Conservation (phyloP, 1,139 yeast species). For the Kazachstania sp. region DNA sequence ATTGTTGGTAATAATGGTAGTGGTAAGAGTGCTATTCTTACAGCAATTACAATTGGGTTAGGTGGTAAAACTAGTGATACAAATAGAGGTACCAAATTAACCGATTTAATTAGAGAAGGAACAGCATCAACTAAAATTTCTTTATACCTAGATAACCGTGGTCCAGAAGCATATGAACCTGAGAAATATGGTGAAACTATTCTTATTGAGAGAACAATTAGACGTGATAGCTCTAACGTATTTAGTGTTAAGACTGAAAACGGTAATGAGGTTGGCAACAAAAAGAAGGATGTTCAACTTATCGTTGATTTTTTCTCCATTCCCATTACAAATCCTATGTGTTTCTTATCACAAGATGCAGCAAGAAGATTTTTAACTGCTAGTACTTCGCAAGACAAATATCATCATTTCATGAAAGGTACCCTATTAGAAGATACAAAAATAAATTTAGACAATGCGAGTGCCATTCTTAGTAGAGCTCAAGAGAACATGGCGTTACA, state of each 20-base stretch:
- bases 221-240: slow-evolving; percentile 40
- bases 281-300: slow-evolving; percentile 56
- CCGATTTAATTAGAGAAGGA: slow-evolving; percentile 72
- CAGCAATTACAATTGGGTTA: slow-evolving; percentile 82
- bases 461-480: slow-evolving; percentile 21
- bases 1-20: slow-evolving; percentile 93
- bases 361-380: slow-evolving; percentile 84
- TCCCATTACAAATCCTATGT: slow-evolving; percentile 84
- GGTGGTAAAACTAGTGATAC: slow-evolving; percentile 96
- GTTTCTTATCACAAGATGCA: slow-evolving; percentile 86
- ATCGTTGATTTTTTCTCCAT: slow-evolving; percentile 66
- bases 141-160: slow-evolving; percentile 55
- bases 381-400: slow-evolving; percentile 63
- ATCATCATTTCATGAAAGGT: slow-evolving; percentile 70
- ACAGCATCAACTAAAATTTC: slow-evolving; percentile 52
- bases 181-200: slow-evolving; percentile 61
- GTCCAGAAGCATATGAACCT: slow-evolving; percentile 54
- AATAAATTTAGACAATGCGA: slow-evolving; percentile 40
- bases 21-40: slow-evolving; percentile 87
- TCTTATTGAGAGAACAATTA: slow-evolving; percentile 61
- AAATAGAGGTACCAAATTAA: slow-evolving; percentile 67
- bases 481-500: slow-evolving; percentile 24
- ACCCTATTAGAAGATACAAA: slow-evolving; percentile 58
- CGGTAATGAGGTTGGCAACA: slow-evolving; percentile 49
- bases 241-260: slow-evolving; percentile 48